phyloP scores from a whole-genome alignment of 345 rosid genomes.

The Pistacia integerrima region DNA sequence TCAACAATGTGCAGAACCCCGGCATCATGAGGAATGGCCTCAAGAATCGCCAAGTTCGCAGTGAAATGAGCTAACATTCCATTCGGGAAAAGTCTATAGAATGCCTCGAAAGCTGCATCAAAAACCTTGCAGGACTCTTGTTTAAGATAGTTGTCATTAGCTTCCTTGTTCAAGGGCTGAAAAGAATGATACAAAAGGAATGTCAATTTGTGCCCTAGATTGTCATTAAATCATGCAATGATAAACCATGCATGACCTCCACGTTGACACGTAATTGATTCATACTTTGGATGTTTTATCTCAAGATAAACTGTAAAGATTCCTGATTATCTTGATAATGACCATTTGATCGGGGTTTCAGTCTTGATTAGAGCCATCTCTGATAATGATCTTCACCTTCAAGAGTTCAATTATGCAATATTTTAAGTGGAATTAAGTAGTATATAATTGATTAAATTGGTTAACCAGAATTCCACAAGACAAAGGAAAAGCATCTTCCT shows the following conservation, averaged over 20 bases:
- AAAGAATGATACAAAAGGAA: conserved; percentile 20
- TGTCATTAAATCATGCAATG: conserved; percentile 7
- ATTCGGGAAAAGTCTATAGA: conserved; percentile 23
- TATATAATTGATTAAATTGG: no score
- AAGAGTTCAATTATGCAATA: background rate
- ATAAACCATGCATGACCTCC: background rate
- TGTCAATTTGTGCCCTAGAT: background rate
- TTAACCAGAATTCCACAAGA: background rate
- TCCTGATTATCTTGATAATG: background rate
- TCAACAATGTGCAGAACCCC: conserved; percentile 25
- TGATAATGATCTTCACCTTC: background rate
- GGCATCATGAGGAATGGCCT: conserved; percentile 14
- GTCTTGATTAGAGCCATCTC: background rate
- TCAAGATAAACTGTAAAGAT: background rate
- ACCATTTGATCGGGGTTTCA: background rate
- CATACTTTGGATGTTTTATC: conserved; percentile 6
- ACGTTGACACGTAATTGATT: background rate
- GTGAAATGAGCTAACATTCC: conserved; percentile 27
- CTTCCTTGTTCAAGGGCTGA: conserved; percentile 14
- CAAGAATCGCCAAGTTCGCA: conserved; percentile 31
- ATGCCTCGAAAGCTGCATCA: conserved; percentile 17
- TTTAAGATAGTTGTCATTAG: conserved; percentile 10
- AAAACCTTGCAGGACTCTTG: conserved; percentile 23
- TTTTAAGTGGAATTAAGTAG: background rate
- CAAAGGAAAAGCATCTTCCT: background rate